Percentiles rank a stretch among this genome's conserved stretches.
Conservation (phyloP, 2,329 filamentous ascomycete species). For the Cladosporium sp. region DNA sequence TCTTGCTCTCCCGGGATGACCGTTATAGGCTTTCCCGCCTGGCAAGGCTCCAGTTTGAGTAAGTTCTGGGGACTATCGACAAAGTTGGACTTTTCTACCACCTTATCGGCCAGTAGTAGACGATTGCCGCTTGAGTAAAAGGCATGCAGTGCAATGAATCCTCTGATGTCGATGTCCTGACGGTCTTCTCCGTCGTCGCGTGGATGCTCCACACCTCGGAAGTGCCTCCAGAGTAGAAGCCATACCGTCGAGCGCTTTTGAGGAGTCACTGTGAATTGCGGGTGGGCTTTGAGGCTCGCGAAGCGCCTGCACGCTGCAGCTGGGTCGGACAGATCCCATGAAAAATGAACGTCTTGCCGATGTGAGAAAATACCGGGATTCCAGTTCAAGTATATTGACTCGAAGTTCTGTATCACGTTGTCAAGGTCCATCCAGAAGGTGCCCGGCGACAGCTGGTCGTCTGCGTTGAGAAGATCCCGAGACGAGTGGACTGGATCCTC, state of each 20-base stretch:
- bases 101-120: slow-evolving; percentile 69
- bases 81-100: slow-evolving; percentile 72
- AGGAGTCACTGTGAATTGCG: slow-evolving; percentile 55
- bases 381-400: slow-evolving; percentile 97
- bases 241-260: slow-evolving; percentile 63
- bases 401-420: slow-evolving; percentile 84
- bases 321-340: slow-evolving; percentile 60
- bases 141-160: slow-evolving; percentile 84
- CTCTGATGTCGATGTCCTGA: slow-evolving; percentile 42
- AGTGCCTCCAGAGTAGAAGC: slow-evolving; percentile 84
- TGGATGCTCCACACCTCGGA: slow-evolving; percentile 39
- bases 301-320: slow-evolving; percentile 44
- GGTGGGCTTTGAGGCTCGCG: slow-evolving; percentile 67
- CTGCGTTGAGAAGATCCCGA: slow-evolving; percentile 33
- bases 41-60: slow-evolving; percentile 65
- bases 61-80: slow-evolving; percentile 93
- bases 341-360: slow-evolving; percentile 86
- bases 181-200: slow-evolving; percentile 31
- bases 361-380: slow-evolving; percentile 78
- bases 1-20: slow-evolving; percentile 75
- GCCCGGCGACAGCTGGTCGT: slow-evolving; percentile 53
- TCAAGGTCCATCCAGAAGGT: slow-evolving; percentile 92
- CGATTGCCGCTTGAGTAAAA: slow-evolving; percentile 68
- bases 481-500: slow-evolving; percentile 27
- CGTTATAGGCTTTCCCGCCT: slow-evolving; percentile 50